These are phyloP conservation scores for Epichloe festucae DNA, from an alignment of 2,329 filamentous ascomycete genomes.

Conservation along the genomic window DNA sequence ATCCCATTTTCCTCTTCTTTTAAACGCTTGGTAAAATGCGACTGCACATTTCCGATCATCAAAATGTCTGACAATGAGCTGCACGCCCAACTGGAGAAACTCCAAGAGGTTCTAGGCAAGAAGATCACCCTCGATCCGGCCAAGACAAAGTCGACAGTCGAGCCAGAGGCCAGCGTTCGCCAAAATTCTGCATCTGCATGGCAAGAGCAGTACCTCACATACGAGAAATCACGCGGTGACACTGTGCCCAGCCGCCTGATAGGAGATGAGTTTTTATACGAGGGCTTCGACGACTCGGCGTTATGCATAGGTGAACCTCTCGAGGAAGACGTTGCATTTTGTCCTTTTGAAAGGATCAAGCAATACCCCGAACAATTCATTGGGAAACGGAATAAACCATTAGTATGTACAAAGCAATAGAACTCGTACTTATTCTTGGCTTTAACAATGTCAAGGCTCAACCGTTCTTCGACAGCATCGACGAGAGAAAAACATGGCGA, in stretches of 20 bases:
- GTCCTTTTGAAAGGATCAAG: constrained; percentile 38
- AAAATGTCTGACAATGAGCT: constrained; percentile 5
- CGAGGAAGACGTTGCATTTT: constrained; percentile 24
- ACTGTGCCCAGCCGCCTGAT: neutral
- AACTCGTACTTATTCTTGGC: neutral
- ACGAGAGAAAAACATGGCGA: constrained; percentile 56
- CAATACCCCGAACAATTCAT: constrained; percentile 49
- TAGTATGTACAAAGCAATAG: constrained; percentile 17
- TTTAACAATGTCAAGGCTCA: constrained; percentile 18
- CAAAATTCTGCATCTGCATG: neutral
- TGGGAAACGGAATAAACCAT: constrained; percentile 36
- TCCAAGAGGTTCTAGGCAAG: constrained; percentile 9
- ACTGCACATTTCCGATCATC: neutral
- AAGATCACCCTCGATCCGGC: constrained; percentile 3
- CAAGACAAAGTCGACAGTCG: neutral
- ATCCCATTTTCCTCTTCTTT: neutral
- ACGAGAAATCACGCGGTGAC: neutral
- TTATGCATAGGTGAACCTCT: constrained; percentile 15
- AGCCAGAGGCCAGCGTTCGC: neutral
- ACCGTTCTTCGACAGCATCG: constrained; percentile 44
- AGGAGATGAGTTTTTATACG: neutral
- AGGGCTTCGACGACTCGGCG: constrained; percentile 10
- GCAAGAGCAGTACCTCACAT: neutral
- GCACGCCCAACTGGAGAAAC: constrained; percentile 4
- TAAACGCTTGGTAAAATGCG: neutral